phyloP scores from a whole-genome alignment of 2,329 filamentous ascomycete genomes.

The Atkinsonella hypoxylon region DNA sequence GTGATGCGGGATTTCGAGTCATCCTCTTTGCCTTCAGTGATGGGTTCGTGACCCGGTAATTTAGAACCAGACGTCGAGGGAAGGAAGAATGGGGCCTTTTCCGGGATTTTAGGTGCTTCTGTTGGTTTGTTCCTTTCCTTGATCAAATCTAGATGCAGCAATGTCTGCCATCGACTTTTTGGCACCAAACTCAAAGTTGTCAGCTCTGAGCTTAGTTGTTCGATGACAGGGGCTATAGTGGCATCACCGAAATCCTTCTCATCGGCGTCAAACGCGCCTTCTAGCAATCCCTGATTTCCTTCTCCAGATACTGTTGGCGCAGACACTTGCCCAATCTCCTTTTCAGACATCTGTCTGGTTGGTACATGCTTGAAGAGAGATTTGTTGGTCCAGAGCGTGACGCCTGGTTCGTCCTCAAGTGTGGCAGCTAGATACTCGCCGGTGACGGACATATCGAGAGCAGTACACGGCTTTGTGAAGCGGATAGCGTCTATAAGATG shows the following conservation, averaged over 20 bases:
- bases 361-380: constrained; percentile 82
- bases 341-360: constrained; percentile 71
- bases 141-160: constrained; percentile 85
- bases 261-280: constrained; percentile 57
- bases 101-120: constrained; percentile 79
- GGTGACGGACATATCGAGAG: constrained; percentile 76
- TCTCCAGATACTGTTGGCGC: constrained; percentile 74
- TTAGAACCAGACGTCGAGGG: constrained; percentile 47
- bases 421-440: constrained; percentile 93
- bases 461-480: constrained; percentile 65
- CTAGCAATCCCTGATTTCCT: constrained; percentile 61
- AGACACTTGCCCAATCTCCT: constrained; percentile 52
- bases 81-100: constrained; percentile 93
- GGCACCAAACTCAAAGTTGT: constrained; percentile 84
- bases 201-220: constrained; percentile 73
- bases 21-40: constrained; percentile 23
- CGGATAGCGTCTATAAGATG: constrained; percentile 90
- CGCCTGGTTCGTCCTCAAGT: constrained; percentile 67
- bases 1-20: constrained; percentile 54
- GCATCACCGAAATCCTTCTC: constrained; percentile 41
- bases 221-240: constrained; percentile 44
- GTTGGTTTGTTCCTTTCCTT: constrained; percentile 89
- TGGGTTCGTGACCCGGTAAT: constrained; percentile 24
- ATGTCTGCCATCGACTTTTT: constrained; percentile 84
- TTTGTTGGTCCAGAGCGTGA: constrained; percentile 95